Conservation (phyloP, 176 grass and related monocot genomes). For the Musa beccarii region DNA sequence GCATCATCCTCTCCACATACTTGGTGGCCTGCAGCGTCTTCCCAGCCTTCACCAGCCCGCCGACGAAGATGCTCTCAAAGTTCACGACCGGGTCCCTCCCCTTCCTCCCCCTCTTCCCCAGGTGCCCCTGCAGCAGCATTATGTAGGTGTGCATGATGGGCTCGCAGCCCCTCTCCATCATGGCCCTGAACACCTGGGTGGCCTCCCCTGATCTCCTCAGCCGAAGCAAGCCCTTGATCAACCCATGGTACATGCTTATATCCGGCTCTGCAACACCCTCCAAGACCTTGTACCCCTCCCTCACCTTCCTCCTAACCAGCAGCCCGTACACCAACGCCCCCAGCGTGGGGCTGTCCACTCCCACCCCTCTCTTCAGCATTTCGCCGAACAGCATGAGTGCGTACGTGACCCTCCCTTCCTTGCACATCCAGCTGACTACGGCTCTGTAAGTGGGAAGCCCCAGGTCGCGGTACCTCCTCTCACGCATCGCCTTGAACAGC, state of each 20-base stretch:
- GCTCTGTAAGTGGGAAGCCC: constrained; percentile 30
- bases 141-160: constrained; percentile 88
- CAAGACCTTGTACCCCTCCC: constrained; percentile 47
- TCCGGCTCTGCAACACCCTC: constrained; percentile 33
- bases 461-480: constrained; percentile 17
- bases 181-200: constrained; percentile 56
- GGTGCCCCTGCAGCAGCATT: constrained; percentile 77
- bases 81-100: constrained; percentile 57
- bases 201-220: constrained; percentile 50
- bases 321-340: constrained; percentile 59
- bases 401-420: constrained; percentile 46
- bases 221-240: constrained; percentile 77
- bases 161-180: constrained; percentile 47
- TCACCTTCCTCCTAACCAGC: constrained; percentile 44
- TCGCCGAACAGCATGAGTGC: constrained; percentile 57
- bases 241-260: constrained; percentile 57
- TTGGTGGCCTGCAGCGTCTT: constrained; percentile 65
- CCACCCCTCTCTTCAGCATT: constrained; percentile 67
- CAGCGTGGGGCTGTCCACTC: constrained; percentile 38
- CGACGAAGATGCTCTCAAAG: constrained; percentile 80
- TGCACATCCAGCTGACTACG: constrained; percentile 55
- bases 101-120: constrained; percentile 74
- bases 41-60: constrained; percentile 71
- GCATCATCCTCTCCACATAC: constrained; percentile 74
- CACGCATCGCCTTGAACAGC: constrained; percentile 54